Conservation (phyloP, 306 rosid genomes). For the Pterocarpus santalinus region DNA sequence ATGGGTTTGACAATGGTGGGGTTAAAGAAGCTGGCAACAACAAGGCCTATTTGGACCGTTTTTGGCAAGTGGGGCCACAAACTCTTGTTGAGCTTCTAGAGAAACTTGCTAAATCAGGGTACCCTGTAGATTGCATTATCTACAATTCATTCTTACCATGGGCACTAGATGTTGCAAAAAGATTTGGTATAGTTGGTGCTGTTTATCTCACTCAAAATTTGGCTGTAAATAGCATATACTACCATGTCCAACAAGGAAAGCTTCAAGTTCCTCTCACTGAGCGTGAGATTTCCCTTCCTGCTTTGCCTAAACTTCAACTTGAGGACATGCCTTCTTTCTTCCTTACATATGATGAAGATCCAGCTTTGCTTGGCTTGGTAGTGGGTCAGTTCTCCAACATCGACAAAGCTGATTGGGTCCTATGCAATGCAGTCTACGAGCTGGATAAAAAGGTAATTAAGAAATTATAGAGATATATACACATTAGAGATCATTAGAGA, state of each 20-base stretch:
- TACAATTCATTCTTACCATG: slow-evolving; percentile 61
- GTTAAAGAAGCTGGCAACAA: background rate
- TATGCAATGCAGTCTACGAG: slow-evolving; percentile 43
- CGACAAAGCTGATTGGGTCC: slow-evolving; percentile 41
- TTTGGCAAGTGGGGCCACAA: slow-evolving; percentile 46
- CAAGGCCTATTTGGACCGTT: slow-evolving; percentile 19
- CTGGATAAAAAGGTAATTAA: slow-evolving; percentile 50
- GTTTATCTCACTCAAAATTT: slow-evolving; percentile 45
- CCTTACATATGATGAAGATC: background rate
- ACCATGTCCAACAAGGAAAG: slow-evolving; percentile 31
- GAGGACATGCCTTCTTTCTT: slow-evolving; percentile 49
- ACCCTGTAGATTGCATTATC: slow-evolving; percentile 43
- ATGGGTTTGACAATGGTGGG: slow-evolving; percentile 55
- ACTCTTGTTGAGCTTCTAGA: slow-evolving; percentile 42
- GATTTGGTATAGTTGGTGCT: slow-evolving; percentile 44
- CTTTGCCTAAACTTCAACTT: slow-evolving; percentile 43
- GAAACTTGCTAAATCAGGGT: slow-evolving; percentile 12
- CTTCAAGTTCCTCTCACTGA: slow-evolving; percentile 40
- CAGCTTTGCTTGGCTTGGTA: background rate
- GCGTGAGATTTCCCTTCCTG: slow-evolving; percentile 39
- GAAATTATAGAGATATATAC: no score
- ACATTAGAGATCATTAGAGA: no score
- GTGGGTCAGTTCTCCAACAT: slow-evolving; percentile 45
- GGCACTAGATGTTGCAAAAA: slow-evolving; percentile 56
- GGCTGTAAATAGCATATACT: slow-evolving; percentile 36